Evolutionary conservation across 257 asterid genomes (phyloP).

Genomic region (Plantago elongata): DNA sequence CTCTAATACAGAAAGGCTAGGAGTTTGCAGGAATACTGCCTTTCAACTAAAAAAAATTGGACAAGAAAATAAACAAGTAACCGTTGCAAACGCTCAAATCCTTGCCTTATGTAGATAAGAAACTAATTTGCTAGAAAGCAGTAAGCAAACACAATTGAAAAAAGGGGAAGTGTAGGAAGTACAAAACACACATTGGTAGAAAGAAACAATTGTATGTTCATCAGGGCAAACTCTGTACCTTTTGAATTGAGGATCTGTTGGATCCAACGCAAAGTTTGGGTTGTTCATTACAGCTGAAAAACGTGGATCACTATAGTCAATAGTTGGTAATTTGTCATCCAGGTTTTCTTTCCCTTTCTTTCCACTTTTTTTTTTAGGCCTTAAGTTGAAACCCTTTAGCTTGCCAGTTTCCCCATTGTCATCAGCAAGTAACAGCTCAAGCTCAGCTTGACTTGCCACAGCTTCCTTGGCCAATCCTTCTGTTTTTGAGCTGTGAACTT

Average conservation of each 20-base stretch:
- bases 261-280: conserved; percentile 74
- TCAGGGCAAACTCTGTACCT: conserved; percentile 38
- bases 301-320: conserved; percentile 67
- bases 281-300: conserved; percentile 56
- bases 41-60: not conserved
- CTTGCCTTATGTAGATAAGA: not conserved
- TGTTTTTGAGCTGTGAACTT: conserved; percentile 24
- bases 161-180: not conserved
- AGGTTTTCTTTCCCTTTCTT: conserved; percentile 49
- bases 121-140: no score
- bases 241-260: conserved; percentile 94
- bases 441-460: conserved; percentile 82
- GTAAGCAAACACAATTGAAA: no score
- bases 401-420: conserved; percentile 49
- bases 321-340: conserved; percentile 64
- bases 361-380: conserved; percentile 56
- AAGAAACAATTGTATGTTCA: no score
- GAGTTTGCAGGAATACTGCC: not conserved
- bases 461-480: conserved; percentile 41
- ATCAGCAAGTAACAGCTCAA: conserved; percentile 78
- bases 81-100: not conserved
- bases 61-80: not conserved
- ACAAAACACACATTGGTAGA: not conserved
- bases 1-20: no score
- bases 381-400: conserved; percentile 76